Evolutionary conservation across 345 rosid species (phyloP), one percentile per base, ranked within the genome.

Genomic region (Odontarrhena argentea): DNA sequence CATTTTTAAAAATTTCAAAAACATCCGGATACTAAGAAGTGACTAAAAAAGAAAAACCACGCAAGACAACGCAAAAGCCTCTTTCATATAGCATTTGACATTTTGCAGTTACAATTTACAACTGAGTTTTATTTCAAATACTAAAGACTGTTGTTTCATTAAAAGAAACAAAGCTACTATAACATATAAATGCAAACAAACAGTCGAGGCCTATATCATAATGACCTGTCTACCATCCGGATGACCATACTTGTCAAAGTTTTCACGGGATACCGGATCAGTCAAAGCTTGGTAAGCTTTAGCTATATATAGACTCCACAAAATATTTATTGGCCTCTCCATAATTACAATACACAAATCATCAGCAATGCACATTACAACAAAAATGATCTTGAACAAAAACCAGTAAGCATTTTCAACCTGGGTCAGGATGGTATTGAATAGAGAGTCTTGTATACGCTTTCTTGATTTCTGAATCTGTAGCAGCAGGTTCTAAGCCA

Each of bases 211-310:
- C 14, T 65, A 54, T 5, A 37, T 45, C 2, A 2, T 72, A 9
- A 65, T 35, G 74, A 86, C 99, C 90, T 91, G 96, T 79, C 89
- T 91, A 32, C 99, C 99, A 79, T 95, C 97, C 1, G 97, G 99
- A 80, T 95, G 99, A 34, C 99, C 99, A 58, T 94, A 94, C 74
- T 88, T 94, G 81, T 94, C 99, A 78, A 77, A 94, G 82, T 91
- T 95, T 82, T 91, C 97, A 38, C 91, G 97, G 41, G 97, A 91
- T 45, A 86, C 37, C 5, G 97, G 96, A 74, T 95, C 96, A 24
- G 96, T 95, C 43, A 95, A 79, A 37, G 99, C 97, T 71, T 95
- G 96, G 78, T 89, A 95, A 66, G 99, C 99, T 86, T 95, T 91
- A 49, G 96, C 81, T 74, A 94, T n/a, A n/a, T n/a, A n/a, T 88